These are phyloP conservation scores for Hypoxylon sp. DNA, from an alignment of 2,329 filamentous ascomycete species.

Conservation along the genomic window DNA sequence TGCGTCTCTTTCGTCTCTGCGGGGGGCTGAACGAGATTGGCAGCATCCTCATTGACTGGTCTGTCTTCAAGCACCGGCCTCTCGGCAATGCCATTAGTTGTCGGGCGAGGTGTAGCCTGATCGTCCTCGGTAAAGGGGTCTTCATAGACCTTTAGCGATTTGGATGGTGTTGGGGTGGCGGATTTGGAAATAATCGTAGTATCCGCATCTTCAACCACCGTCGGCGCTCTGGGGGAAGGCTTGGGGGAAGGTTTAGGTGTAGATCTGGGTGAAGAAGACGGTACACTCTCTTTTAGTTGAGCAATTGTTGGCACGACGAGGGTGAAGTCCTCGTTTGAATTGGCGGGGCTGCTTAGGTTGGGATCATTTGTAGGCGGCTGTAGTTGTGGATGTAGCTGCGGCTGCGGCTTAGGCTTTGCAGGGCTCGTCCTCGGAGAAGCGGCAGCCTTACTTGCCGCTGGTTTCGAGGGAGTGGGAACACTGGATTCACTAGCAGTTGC, in stretches of 20 bases:
- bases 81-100: conserved; percentile 55
- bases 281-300: conserved; percentile 53
- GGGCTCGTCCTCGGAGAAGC: conserved; percentile 62
- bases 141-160: conserved; percentile 71
- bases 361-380: conserved; percentile 42
- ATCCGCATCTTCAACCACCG: conserved; percentile 42
- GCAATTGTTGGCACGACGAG: conserved; percentile 66
- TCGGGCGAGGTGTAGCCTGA: conserved; percentile 62
- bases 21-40: conserved; percentile 51
- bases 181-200: conserved; percentile 34
- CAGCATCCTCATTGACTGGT: conserved; percentile 70
- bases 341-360: conserved; percentile 60
- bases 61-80: conserved; percentile 71
- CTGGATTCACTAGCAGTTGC: conserved; percentile 67
- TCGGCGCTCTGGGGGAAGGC: conserved; percentile 55
- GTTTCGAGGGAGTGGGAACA: conserved; percentile 61
- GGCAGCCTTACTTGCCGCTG: conserved; percentile 53
- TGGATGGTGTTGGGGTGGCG: conserved; percentile 53
- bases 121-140: conserved; percentile 70
- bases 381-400: neutral
- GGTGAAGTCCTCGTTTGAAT: conserved; percentile 68
- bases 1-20: conserved; percentile 43
- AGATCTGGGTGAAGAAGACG: conserved; percentile 44
- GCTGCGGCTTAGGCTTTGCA: conserved; percentile 54
- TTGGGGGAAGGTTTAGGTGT: conserved; percentile 33